Evolutionary conservation across 1,139 yeast species (phyloP).

Genomic region (Yamadazyma friedrichii): DNA sequence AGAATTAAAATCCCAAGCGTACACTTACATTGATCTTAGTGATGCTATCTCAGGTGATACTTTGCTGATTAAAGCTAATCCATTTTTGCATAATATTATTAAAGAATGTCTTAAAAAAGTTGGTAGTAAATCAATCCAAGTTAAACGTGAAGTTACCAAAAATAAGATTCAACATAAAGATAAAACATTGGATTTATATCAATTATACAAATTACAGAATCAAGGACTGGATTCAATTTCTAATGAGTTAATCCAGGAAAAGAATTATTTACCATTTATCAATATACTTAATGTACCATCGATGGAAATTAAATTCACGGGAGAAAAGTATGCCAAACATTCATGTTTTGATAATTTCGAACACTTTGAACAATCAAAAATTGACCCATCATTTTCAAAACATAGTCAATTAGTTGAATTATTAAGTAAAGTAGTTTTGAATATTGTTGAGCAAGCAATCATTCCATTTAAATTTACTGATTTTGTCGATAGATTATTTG

Average conservation of each 20-base stretch:
- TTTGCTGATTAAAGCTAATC: constrained; percentile 63
- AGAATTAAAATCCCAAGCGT: constrained; percentile 58
- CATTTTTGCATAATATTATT: constrained; percentile 53
- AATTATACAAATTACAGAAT: constrained; percentile 27
- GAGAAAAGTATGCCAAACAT: constrained; percentile 50
- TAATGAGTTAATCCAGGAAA: constrained; percentile 47
- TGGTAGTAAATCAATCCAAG: constrained; percentile 12
- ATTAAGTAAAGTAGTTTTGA: constrained; percentile 51
- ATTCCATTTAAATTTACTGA: constrained; percentile 65
- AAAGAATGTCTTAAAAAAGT: constrained; percentile 41
- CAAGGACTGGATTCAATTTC: constrained; percentile 27
- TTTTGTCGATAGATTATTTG: constrained; percentile 45
- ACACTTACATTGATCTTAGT: constrained; percentile 74
- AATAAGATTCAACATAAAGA: constrained; percentile 11
- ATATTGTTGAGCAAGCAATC: constrained; percentile 69
- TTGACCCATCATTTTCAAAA: constrained; percentile 57
- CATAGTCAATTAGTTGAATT: constrained; percentile 61
- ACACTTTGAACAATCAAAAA: constrained; percentile 41
- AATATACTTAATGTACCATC: constrained; percentile 69
- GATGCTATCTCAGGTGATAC: constrained; percentile 67
- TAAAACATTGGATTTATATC: constrained; percentile 21
- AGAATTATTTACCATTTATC: constrained; percentile 70
- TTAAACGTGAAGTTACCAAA: constrained; percentile 7
- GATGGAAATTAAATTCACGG: constrained; percentile 54
- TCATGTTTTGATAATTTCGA: constrained; percentile 70